These are phyloP conservation scores for Adansonia grandidieri DNA, from an alignment of 441 rosid genomes.

Conservation along the genomic window DNA sequence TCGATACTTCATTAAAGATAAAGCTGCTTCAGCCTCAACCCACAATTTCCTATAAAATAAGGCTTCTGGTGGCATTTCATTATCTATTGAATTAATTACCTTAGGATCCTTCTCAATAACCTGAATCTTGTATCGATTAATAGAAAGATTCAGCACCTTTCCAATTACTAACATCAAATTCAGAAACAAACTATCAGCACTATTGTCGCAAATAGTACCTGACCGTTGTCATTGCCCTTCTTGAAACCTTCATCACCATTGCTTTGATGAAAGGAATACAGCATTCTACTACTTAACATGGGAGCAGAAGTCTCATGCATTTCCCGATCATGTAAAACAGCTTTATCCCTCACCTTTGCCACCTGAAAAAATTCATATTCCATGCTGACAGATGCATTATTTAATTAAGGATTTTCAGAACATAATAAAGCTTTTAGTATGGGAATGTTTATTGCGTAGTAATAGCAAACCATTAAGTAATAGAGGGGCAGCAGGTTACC, in stretches of 20 bases:
- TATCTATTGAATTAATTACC: constrained; percentile 24
- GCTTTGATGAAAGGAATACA: constrained; percentile 23
- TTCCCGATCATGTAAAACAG: constrained; percentile 31
- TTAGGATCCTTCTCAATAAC: constrained; percentile 30
- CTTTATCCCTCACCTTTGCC: constrained; percentile 24
- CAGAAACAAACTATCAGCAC: constrained; percentile 6
- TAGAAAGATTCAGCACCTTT: not conserved
- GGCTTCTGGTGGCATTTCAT: constrained; percentile 33
- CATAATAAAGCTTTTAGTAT: constrained; percentile 11
- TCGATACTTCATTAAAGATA: constrained; percentile 38
- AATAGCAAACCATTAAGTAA: constrained; percentile 14
- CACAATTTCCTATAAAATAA: constrained; percentile 38
- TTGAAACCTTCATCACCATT: constrained; percentile 27
- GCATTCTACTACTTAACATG: constrained; percentile 18
- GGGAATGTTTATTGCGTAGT: constrained; percentile 23
- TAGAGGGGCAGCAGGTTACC: not conserved
- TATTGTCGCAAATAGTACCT: constrained; percentile 23
- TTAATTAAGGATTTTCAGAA: constrained; percentile 8
- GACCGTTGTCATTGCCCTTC: constrained; percentile 26
- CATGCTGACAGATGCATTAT: constrained; percentile 25
- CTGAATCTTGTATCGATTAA: constrained; percentile 31
- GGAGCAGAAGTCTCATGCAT: constrained; percentile 29
- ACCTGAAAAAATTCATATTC: constrained; percentile 33
- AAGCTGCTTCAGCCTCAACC: constrained; percentile 44
- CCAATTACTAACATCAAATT: not conserved